Evolutionary conservation across 106 monocot species (phyloP).

Genomic region (Allium fistulosum): DNA sequence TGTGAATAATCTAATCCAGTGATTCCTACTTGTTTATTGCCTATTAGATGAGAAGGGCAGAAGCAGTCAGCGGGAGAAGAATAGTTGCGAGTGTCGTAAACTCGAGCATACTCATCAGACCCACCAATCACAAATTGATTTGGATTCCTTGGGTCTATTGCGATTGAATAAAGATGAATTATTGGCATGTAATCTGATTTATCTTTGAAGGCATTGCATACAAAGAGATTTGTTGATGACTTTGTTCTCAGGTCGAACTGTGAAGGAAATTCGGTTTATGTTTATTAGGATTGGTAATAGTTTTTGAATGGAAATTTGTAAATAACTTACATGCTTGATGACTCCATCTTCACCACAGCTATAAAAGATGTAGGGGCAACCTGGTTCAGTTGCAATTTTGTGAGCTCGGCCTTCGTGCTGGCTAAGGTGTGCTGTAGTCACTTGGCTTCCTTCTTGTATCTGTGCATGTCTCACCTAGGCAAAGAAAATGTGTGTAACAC

Average conservation of each 20-base stretch:
- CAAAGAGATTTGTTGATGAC: slow-evolving; percentile 40
- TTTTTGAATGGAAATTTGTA: not conserved
- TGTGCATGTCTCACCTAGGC: slow-evolving; percentile 62
- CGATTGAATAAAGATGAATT: slow-evolving; percentile 56
- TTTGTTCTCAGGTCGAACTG: slow-evolving; percentile 83
- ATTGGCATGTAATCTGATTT: slow-evolving; percentile 4
- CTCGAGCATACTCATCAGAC: slow-evolving; percentile 56
- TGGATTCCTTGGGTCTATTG: slow-evolving; percentile 75
- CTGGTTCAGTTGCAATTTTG: slow-evolving; percentile 75
- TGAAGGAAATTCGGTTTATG: not conserved
- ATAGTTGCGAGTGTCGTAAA: slow-evolving; percentile 75
- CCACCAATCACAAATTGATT: slow-evolving; percentile 66
- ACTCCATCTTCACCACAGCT: slow-evolving; percentile 77
- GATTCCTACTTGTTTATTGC: slow-evolving; percentile 38
- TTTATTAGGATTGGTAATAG: not conserved
- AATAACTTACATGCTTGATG: slow-evolving; percentile 43
- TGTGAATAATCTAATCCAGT: slow-evolving; percentile 84
- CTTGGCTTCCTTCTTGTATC: slow-evolving; percentile 45
- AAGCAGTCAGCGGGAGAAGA: slow-evolving; percentile 38
- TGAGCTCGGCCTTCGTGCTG: slow-evolving; percentile 50
- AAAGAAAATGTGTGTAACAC: not conserved
- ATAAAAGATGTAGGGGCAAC: slow-evolving; percentile 69
- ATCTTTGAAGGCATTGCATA: slow-evolving; percentile 38
- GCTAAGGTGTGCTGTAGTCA: slow-evolving; percentile 30
- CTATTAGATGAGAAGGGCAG: slow-evolving; percentile 56